A percentile compares a stretch with the other conserved stretches of the same genome.
phyloP scores from a whole-genome alignment of 2,329 filamentous ascomycete genomes.

The Botrytis byssoidea region DNA sequence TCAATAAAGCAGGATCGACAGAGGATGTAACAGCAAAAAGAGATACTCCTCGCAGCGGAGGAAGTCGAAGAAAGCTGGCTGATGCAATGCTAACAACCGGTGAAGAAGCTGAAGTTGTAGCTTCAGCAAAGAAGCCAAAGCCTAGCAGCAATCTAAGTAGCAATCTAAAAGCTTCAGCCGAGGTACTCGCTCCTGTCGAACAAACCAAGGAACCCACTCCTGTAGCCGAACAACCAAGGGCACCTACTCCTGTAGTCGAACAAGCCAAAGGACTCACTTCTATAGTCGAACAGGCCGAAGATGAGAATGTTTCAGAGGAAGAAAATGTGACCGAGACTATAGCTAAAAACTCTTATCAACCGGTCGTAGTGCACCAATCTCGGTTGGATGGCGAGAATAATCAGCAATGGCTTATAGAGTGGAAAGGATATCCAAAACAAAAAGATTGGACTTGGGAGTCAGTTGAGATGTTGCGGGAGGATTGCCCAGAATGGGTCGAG shows the following conservation, averaged over 20 bases:
- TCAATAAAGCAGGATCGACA: background rate
- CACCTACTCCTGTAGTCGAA: background rate
- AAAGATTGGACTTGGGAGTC: conserved; percentile 7
- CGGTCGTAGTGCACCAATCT: background rate
- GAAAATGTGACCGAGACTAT: background rate
- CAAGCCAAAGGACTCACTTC: background rate
- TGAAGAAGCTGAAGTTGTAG: background rate
- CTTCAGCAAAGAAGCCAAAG: background rate
- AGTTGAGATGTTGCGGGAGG: background rate
- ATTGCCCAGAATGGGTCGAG: background rate
- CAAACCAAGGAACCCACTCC: background rate
- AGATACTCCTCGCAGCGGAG: background rate
- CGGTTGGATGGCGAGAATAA: background rate
- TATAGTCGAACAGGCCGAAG: background rate
- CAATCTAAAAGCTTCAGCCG: background rate
- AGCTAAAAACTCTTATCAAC: background rate
- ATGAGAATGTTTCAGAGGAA: background rate
- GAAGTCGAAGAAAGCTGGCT: background rate
- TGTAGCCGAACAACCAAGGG: background rate
- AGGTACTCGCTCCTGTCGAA: background rate
- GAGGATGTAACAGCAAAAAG: background rate
- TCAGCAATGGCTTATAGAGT: background rate
- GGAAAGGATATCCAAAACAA: background rate
- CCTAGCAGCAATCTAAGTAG: background rate
- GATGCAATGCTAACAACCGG: background rate